Conservation (phyloP, 2,329 filamentous ascomycete genomes). For the Fusarium tricinctum region DNA sequence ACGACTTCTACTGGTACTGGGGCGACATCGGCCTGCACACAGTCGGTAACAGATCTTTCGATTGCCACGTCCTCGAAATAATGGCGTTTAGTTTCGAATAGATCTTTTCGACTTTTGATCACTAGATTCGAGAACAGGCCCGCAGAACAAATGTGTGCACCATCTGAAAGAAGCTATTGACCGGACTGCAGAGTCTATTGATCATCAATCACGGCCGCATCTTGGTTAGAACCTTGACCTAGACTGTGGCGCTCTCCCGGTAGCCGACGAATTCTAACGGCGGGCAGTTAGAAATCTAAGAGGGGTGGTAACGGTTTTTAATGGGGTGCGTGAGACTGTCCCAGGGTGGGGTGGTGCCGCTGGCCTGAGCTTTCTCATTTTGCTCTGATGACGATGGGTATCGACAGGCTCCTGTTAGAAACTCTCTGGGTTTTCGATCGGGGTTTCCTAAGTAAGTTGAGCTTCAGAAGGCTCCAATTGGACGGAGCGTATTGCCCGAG, state of each 20-base stretch:
- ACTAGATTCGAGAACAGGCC: neutral
- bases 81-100: neutral
- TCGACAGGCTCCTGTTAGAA: slow-evolving; percentile 11
- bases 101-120: neutral
- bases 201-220: slow-evolving; percentile 27
- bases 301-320: slow-evolving; percentile 40
- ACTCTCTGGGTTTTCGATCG: neutral
- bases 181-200: slow-evolving; percentile 13
- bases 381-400: slow-evolving; percentile 29
- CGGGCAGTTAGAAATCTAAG: neutral
- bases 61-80: neutral
- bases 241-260: slow-evolving; percentile 38
- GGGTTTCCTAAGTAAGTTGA: neutral
- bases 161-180: neutral
- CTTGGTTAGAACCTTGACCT: slow-evolving; percentile 32
- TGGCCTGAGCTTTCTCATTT: slow-evolving; percentile 31
- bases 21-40: neutral
- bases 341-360: slow-evolving; percentile 21
- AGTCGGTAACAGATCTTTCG: neutral
- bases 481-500: neutral
- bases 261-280: slow-evolving; percentile 38
- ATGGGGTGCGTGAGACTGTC: slow-evolving; percentile 30
- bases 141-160: neutral
- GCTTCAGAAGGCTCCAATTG: neutral
- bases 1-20: neutral